Evolutionary conservation across 163 green algal species (phyloP).

Genomic region (Picocystis sp.): DNA sequence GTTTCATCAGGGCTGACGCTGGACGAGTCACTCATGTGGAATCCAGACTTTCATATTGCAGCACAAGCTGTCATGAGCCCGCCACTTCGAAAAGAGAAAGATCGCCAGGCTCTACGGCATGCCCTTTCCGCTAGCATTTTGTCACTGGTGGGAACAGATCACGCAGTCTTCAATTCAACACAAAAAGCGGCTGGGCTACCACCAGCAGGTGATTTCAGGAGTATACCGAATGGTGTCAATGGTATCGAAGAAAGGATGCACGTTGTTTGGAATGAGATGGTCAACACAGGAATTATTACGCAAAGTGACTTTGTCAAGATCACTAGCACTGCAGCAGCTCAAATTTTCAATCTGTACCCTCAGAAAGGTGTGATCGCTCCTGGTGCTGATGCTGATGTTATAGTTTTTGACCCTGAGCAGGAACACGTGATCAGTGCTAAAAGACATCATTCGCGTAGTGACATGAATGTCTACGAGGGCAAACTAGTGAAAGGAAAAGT

Average conservation of each 20-base stretch:
- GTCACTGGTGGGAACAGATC: conserved; percentile 79
- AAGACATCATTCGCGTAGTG: conserved; percentile 62
- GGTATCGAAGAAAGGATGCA: conserved; percentile 78
- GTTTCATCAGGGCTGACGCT: conserved; percentile 54
- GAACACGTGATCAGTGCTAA: conserved; percentile 51
- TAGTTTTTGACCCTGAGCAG: conserved; percentile 64
- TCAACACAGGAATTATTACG: conserved; percentile 50
- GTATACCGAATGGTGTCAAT: conserved; percentile 89
- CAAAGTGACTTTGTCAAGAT: conserved; percentile 63
- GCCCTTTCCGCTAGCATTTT: conserved; percentile 49
- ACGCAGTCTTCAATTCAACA: conserved; percentile 72
- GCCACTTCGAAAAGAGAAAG: conserved; percentile 51
- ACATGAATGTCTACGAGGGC: conserved; percentile 91
- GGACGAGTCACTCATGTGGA: conserved; percentile 40
- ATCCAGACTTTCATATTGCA: conserved; percentile 23
- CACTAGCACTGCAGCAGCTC: conserved; percentile 53
- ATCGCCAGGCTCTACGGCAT: conserved; percentile 11
- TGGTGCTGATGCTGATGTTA: conserved; percentile 78
- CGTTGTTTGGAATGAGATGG: conserved; percentile 55
- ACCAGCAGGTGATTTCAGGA: conserved; percentile 52
- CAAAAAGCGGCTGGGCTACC: conserved; percentile 50
- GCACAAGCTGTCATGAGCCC: conserved; percentile 75
- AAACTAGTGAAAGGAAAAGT: conserved; percentile 40
- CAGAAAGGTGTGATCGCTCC: conserved; percentile 45
- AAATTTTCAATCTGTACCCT: conserved; percentile 83